Base-by-base conservation (phyloP, 2,329 filamentous ascomycete genomes). In the Pseudonectria foliicola region DNA sequence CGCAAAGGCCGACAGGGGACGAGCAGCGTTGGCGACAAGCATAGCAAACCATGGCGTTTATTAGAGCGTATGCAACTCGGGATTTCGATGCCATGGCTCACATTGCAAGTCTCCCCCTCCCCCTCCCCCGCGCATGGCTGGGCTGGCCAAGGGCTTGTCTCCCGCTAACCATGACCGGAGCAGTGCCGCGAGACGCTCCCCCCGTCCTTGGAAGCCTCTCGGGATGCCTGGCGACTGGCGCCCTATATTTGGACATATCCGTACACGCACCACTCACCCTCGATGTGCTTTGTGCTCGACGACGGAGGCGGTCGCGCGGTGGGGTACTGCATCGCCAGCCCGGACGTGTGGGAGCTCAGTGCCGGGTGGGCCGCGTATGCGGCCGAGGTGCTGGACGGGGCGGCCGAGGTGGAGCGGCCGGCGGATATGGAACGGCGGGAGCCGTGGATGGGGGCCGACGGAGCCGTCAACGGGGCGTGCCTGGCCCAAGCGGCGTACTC, bases 211-310 rank as follows among this genome's bases (percentile, higher is more conserved):
- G 25, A 45, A 16, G 29, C 46, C 13, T 64, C 62, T 18, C 49
- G 58, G 25, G 48, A 46, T 10, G 60, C 58, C 5, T 41, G 44
- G 30, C 55, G 54, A 13, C 56, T 69, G 21, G 59, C 66, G 11
- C 67, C 68, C 1, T 71, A 72, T 54, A 45, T 72, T 48, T 73
- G 69, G 69, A 68, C 66, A 7, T 67, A 71, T 48, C 68, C 62
- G 25, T 71, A 66, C 59, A 69, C 66, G 12, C 55, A 61, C 44
- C 63, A 71, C 39, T 66, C 57, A 7, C 67, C 68, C 0, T 27
- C 42, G 10, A 63, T 62, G 11, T 68, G 66, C 57, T 64, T 67
- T 50, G 62, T 72, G 10, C 61, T 73, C 11, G 69, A 71, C 51
- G 64, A 71, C 48, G 68, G 67, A 27, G 28, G 44, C 4, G 68